Conservation (phyloP, 345 rosid genomes). For the Diplotaxis tenuifolia region DNA sequence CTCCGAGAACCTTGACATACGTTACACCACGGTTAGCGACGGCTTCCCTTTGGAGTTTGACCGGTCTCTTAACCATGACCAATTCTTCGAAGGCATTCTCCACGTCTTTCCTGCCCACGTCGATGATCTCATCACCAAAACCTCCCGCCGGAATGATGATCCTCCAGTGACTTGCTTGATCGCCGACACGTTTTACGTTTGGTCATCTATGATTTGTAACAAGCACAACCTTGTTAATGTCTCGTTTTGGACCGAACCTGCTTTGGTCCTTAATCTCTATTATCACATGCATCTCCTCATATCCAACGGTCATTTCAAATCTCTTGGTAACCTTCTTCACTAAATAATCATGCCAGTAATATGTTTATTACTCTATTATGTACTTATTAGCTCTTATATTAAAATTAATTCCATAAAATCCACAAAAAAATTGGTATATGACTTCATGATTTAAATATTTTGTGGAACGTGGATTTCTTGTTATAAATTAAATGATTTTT, state of each 20-base stretch:
- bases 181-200: conserved; percentile 62
- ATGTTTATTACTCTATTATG: background rate
- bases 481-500: too few relatives aligned
- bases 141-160: conserved; percentile 30
- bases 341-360: background rate
- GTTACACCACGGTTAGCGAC: conserved; percentile 52
- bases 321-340: conserved; percentile 37
- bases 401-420: background rate
- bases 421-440: background rate
- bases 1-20: conserved; percentile 45
- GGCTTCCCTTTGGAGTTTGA: conserved; percentile 58
- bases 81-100: conserved; percentile 50
- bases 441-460: background rate
- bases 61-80: conserved; percentile 60
- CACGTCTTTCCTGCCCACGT: conserved; percentile 58
- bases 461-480: too few relatives aligned
- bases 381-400: background rate
- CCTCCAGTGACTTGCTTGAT: conserved; percentile 47
- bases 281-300: conserved; percentile 57
- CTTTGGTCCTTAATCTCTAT: conserved; percentile 55
- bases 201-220: conserved; percentile 52
- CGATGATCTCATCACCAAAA: conserved; percentile 42
- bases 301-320: conserved; percentile 53
- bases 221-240: conserved; percentile 49
- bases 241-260: conserved; percentile 73